Evolutionary conservation across 2,329 filamentous ascomycete genomes (phyloP).

Genomic region (Fusarium sp.): DNA sequence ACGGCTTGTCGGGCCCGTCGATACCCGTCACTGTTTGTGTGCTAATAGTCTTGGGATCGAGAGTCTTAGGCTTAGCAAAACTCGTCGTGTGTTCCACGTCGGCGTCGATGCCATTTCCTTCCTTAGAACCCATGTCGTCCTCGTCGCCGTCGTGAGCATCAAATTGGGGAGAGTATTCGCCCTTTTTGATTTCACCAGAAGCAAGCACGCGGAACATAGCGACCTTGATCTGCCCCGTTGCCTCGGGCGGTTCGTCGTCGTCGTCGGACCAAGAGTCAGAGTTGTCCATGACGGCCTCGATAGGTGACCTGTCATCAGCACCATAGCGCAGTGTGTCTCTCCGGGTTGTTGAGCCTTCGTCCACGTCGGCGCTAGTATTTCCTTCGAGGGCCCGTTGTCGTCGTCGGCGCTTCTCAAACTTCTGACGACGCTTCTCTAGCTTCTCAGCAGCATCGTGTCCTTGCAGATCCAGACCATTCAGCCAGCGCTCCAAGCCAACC

Average conservation of each 20-base stretch:
- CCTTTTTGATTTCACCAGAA: conserved; percentile 96
- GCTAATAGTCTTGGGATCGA: conserved; percentile 97
- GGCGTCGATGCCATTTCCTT: conserved; percentile 71
- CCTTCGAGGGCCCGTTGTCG: conserved; percentile 64
- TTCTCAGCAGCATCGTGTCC: conserved; percentile 90
- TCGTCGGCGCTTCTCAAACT: conserved; percentile 74
- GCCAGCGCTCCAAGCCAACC: conserved; percentile 93
- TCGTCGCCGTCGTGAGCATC: conserved; percentile 97
- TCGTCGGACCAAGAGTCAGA: conserved; percentile 80
- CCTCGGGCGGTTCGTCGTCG: conserved; percentile 90
- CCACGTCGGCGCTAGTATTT: conserved; percentile 47
- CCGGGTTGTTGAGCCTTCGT: conserved; percentile 54
- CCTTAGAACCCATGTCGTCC: conserved; percentile 60
- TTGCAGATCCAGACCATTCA: conserved; percentile 95
- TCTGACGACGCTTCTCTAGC: conserved; percentile 86
- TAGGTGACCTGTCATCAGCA: conserved; percentile 75
- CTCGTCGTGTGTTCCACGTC: conserved; percentile 97
- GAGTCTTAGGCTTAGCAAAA: conserved; percentile 94
- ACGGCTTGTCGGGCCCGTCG: conserved; percentile 94
- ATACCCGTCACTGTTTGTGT: conserved; percentile 99
- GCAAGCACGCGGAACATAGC: conserved; percentile 95
- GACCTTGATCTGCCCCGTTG: conserved; percentile 97
- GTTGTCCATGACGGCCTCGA: conserved; percentile 73
- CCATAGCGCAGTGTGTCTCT: conserved; percentile 80
- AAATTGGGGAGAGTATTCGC: conserved; percentile 97